Evolutionary conservation across 108 stramenopile genomes (phyloP), one percentile per base, ranked within the genome.

Genomic region (Schizochytrium sp.): DNA sequence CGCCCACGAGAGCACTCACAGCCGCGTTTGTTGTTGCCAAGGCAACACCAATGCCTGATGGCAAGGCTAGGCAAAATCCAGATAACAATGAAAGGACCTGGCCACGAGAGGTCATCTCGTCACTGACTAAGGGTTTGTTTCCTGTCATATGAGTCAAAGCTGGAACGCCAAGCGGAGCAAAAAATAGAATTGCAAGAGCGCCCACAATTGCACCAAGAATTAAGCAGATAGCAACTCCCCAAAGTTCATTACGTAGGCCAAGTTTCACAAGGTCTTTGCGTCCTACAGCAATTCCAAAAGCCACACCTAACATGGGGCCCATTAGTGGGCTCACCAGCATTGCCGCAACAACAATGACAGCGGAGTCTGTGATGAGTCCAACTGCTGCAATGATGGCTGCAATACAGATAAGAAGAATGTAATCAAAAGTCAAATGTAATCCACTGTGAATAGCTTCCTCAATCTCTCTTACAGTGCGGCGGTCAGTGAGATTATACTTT

Each of bases 291-390:
- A 91, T 88, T 0, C 96, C 96, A 87, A 95, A 97, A 2, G 95
- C 92, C 47, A 93, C 47, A 38, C 69, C 89, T 19, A 92, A 56
- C 0, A 93, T 90, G 15, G 93, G 93, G n/a, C 90, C 93, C 94
- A 96, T 96, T 69, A 95, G 92, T 50, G 95, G 95, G 44, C 94
- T 95, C 56, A 96, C 94, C 59, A 97, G 91, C 97, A 97, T 97
- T 61, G 91, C 89, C 3, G 96, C 95, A 38, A 97, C 95, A 50
- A 97, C 94, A 7, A 94, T 94, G 1, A 95, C 95, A 3, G 94
- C 91, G 44, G 92, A 93, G 88, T 97, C 90, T 7, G 95, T 92
- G 12, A 92, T 91, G 49, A 97, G 91, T 8, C 96, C 97, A 13
- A 97, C 72, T n/a, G 92, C 95, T 1, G 96, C 96, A 89, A 96